A percentile compares a stretch with the other conserved stretches of the same genome.
These are phyloP conservation scores for Euphorbia pulcherrima DNA, from an alignment of 345 rosid species.

Conservation along the genomic window DNA sequence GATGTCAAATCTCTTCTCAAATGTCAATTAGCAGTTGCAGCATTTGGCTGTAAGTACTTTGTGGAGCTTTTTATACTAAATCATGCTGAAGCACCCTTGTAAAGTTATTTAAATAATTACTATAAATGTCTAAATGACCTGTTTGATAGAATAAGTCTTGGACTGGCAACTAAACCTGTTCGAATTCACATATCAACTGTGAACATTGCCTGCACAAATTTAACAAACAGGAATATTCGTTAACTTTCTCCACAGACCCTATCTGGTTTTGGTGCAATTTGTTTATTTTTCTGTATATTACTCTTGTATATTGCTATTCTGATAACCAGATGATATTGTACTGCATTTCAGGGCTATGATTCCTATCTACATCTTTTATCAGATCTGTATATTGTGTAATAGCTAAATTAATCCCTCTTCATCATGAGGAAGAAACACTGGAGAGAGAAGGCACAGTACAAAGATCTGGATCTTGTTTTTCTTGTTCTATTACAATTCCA, in stretches of 20 bases:
- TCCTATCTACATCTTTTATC: background rate
- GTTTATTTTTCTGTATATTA: background rate
- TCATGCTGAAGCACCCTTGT: background rate
- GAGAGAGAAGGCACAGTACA: background rate
- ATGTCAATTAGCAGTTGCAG: slow-evolving; percentile 70
- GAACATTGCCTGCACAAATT: background rate
- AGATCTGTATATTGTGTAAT: background rate
- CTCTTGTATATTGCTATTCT: background rate
- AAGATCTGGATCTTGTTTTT: background rate
- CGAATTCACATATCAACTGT: background rate
- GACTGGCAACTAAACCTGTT: background rate
- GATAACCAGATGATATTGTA: background rate
- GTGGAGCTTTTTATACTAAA: background rate
- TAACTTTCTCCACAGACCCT: background rate
- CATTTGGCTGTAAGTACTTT: slow-evolving; percentile 46
- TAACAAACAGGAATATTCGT: background rate
- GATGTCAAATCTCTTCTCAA: slow-evolving; percentile 58
- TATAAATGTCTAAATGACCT: background rate
- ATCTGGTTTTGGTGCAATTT: background rate
- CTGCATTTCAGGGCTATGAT: background rate
- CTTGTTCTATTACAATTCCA: background rate
- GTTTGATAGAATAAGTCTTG: background rate
- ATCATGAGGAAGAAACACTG: background rate
- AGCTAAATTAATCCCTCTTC: background rate
- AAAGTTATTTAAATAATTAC: background rate